Evolutionary conservation across 2,329 filamentous ascomycete species (phyloP), one percentile per base, ranked within the genome.

Genomic region (Xylariomycetidae sp.): DNA sequence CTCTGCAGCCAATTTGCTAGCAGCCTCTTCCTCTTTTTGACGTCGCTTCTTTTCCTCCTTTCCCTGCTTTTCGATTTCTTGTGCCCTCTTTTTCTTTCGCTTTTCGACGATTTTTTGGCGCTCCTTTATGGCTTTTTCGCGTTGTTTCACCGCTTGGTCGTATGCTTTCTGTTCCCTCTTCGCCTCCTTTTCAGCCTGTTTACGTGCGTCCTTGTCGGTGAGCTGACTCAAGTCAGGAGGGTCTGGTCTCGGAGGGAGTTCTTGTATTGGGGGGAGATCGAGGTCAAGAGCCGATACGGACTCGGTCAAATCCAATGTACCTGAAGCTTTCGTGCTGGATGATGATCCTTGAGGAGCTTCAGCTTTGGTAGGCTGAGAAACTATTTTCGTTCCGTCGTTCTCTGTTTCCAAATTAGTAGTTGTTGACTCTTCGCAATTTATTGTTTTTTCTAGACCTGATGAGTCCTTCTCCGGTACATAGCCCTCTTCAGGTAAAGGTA

Each of bases 151-250:
- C 8, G 20, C 20, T n/a, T 23, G 20, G 20, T 23, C 20, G 20
- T 23, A 23, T n/a, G 20, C 8, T 23, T 23, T 23, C 20, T 23
- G 20, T 1, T 68, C 66, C 10, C 73, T 70, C 32, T 76, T 74
- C 35, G 78, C 69, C 48, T 87, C 81, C 37, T 81, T 84, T 48
- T 86, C 79, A 2, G 80, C 82, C 25, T 78, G 69, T 48, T 84
- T 86, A 7, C 77, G 74, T 17, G 75, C 66, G 6, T 77, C 73
- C 49, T 82, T 82, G 57, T 86, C 78, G 2, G 70, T 62, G 51
- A 77, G 80, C 29, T 67, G 61, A 27, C 67, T 64, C 2, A 80
- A 55, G 45, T 88, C 71, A 2, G 82, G 72, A 3, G 66, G 59
- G 2, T 65, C 50, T 2, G 78, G 79, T 31, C 72, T 66, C 5